A percentile compares a stretch with the other conserved stretches of the same genome.
Evolutionary conservation across 2,329 filamentous ascomycete genomes (phyloP).

Genomic region (Scorias spongiosa): DNA sequence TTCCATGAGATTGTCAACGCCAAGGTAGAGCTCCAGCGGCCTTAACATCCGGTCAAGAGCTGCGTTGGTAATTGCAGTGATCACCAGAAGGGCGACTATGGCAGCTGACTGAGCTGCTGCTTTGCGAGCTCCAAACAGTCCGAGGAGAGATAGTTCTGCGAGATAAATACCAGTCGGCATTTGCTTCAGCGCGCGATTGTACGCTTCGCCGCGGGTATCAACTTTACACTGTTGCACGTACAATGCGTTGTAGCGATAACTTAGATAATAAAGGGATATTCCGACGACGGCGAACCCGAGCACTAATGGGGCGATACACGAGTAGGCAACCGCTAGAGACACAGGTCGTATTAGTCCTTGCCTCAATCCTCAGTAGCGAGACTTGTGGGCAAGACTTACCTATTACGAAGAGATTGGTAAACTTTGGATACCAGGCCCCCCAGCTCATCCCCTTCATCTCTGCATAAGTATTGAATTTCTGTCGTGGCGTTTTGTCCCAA

Average conservation of each 20-base stretch:
- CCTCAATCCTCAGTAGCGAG: background rate
- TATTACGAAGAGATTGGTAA: conserved; percentile 28
- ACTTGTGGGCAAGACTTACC: conserved; percentile 1
- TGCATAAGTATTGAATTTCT: conserved; percentile 29
- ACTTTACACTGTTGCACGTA: conserved; percentile 32
- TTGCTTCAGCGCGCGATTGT: conserved; percentile 32
- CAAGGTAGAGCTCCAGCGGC: conserved; percentile 19
- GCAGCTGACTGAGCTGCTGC: conserved; percentile 27
- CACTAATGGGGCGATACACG: conserved; percentile 33
- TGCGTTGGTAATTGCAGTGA: conserved; percentile 20
- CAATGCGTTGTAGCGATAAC: conserved; percentile 34
- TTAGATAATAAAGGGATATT: conserved; percentile 30
- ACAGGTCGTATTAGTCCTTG: too few relatives aligned
- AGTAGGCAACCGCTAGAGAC: conserved; percentile 26
- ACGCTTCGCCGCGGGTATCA: conserved; percentile 32
- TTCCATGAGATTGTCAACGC: conserved; percentile 16
- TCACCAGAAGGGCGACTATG: conserved; percentile 26
- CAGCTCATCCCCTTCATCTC: conserved; percentile 28
- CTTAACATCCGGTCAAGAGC: conserved; percentile 16
- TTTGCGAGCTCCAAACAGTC: conserved; percentile 26
- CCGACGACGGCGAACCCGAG: conserved; percentile 31
- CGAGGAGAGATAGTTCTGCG: conserved; percentile 32
- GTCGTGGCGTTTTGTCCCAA: conserved; percentile 29
- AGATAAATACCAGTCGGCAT: conserved; percentile 33
- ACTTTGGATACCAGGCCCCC: conserved; percentile 33